Base-by-base conservation (phyloP, 768 basidiomycete genomes). In the Amanita inopinata region DNA sequence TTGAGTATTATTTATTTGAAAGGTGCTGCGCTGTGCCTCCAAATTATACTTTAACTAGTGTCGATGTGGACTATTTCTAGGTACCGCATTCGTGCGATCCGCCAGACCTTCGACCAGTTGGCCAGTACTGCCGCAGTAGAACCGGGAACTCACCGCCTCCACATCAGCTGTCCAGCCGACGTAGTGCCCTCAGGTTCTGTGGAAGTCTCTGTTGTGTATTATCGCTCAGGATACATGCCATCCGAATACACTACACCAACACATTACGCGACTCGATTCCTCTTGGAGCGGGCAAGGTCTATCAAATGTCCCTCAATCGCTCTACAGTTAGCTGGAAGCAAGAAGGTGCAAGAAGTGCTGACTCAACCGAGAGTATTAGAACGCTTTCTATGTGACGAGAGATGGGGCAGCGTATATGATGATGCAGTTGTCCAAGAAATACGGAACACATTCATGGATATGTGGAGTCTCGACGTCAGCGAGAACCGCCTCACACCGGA, bases 251-350 rank as follows among this genome's bases (percentile, higher is more conserved):
- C 80, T 0, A 73, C 79, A 0, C 55, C 73, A 0, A 44, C 60
- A 4, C 74, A 83, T 36, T 98, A 88, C 64, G 55, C 61, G 5
- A 84, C 80, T 1, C 85, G 94, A 5, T 73, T 84, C 51, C 61
- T 77, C 10, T 70, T 98, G 25, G 93, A 98, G 57, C 70, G 78
- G 28, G 86, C 84, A 4, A 66, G 61, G 39, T 91, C 94, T 0
- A 91, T 92, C 67, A 94, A 97, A 49, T 99, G 94, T 55, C 94
- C 94, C 0, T 78, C 79, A 1, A 77, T 97, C 50, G 79, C 84
- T 4, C 71, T 98, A 10, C 94, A 98, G 50, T 77, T 97, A n/a
- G 91, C 93, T 0, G 94, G 94, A 0, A 81, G 83, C 2, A 99
- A 99, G 70, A 96, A 96, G 56, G 78, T 99, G 0, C 94, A 98